Percentiles rank a stretch among this genome's conserved stretches.
Conservation (phyloP, 768 basidiomycete species). For the Leucocoprinus birnbaumii region DNA sequence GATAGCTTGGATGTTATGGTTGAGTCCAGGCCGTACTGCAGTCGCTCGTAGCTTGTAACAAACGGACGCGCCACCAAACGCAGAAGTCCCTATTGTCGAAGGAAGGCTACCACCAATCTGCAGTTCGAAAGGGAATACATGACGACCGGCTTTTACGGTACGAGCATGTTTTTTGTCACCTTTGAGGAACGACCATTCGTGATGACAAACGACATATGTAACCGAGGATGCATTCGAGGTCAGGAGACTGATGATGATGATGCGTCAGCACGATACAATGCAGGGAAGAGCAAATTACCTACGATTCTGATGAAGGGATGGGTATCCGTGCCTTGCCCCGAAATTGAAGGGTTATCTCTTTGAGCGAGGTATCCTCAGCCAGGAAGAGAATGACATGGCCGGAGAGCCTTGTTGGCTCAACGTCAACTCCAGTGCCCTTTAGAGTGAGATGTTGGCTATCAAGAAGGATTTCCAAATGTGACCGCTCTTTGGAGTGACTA, state of each 20-base stretch:
- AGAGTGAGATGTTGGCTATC: constrained; percentile 68
- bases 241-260: constrained; percentile 29
- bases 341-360: constrained; percentile 82
- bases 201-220: constrained; percentile 67
- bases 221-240: constrained; percentile 39
- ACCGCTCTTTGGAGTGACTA: constrained; percentile 13
- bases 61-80: constrained; percentile 60
- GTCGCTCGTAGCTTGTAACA: constrained; percentile 89
- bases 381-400: constrained; percentile 82
- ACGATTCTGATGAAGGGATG: constrained; percentile 55
- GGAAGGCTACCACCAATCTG: constrained; percentile 84
- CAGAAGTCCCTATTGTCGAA: constrained; percentile 60
- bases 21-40: constrained; percentile 70
- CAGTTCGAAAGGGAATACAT: constrained; percentile 90
- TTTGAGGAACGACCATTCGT: constrained; percentile 93
- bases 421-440: constrained; percentile 77
- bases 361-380: constrained; percentile 78
- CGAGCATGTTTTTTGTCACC: constrained; percentile 75
- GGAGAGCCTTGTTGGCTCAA: constrained; percentile 77
- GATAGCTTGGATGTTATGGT: constrained; percentile 52
- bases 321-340: constrained; percentile 80
- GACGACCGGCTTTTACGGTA: constrained; percentile 94
- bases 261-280: constrained; percentile 11
- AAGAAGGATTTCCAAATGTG: constrained; percentile 75
- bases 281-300: constrained; percentile 24